Base-by-base conservation (phyloP, 2,329 filamentous ascomycete genomes). In the Phyllachora maydis region DNA sequence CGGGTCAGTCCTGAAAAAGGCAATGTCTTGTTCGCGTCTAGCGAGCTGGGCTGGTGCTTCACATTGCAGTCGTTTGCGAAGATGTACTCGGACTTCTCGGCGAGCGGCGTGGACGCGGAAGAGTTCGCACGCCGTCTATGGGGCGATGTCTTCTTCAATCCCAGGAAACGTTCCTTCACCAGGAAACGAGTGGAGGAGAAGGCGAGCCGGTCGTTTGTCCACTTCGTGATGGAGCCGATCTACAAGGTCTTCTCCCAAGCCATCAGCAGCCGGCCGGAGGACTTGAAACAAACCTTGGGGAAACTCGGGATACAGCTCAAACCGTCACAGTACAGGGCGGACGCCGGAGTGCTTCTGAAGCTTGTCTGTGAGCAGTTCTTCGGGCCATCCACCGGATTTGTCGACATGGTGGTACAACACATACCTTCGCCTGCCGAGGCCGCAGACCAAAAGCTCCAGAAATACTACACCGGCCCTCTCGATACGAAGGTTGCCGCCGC, bases 231-330 rank as follows among this genome's bases (percentile, higher is more conserved):
- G 22, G 88, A 98, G 43, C 88, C 88, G 11, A 82, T 98, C 35
- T 98, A 98, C 62, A 98, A 98, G 49, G 61, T 98, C 19, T 95
- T 85, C 45, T 85, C 82, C 10, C 81, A 93, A 44, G 90, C 83
- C 4, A 79, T 98, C 39, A 90, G 82, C 41, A 76, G 90, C 42
- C 85, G 71, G 38, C 77, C 85, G 0, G 72, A 79, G 26, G 77
- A 91, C 36, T 54, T 98, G 29, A 82, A 76, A 40, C 61, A 62
- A 22, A 88, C 82, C 0, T 52, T 98, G 27, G 69, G 64, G 11
- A 69, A 67, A 11, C 56, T 98, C 7, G 81, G 82, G 8, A 92
- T 98, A 36, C 50, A 59, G 11, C 53, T 98, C 31, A 98, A 95
- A 51, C 85, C 88, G 4, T 83, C 81, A 6, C 82, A 95, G 42